These are phyloP conservation scores for Penicillium fimorum DNA, from an alignment of 495 filamentous ascomycete species.

Conservation along the genomic window DNA sequence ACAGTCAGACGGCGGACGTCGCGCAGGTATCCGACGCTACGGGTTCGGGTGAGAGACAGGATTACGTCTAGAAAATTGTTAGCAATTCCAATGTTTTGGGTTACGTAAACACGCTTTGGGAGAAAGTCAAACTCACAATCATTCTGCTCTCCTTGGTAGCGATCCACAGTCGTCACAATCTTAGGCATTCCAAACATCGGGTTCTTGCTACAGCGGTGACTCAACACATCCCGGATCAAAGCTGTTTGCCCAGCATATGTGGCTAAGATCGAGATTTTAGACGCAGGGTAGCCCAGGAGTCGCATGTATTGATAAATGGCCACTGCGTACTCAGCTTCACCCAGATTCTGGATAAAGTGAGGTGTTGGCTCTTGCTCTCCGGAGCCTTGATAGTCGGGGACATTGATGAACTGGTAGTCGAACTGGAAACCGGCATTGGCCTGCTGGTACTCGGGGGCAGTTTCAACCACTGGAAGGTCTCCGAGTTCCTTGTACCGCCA, in stretches of 20 bases:
- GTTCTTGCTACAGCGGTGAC: constrained; percentile 79
- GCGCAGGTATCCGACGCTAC: constrained; percentile 86
- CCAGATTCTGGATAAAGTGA: constrained; percentile 96
- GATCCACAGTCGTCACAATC: constrained; percentile 92
- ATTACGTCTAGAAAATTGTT: constrained; percentile 67
- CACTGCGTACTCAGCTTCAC: constrained; percentile 95
- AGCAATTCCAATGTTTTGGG: background rate
- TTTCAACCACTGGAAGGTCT: constrained; percentile 72
- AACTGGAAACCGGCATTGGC: constrained; percentile 91
- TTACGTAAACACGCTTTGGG: background rate
- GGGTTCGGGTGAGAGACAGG: constrained; percentile 85
- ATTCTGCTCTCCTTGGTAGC: constrained; percentile 99
- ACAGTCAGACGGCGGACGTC: constrained; percentile 94
- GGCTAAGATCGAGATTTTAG: constrained; percentile 84
- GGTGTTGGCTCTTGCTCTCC: constrained; percentile 91
- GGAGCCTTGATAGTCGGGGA: constrained; percentile 86
- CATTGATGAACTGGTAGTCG: constrained; percentile 97
- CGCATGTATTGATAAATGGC: constrained; percentile 98
- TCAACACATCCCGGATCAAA: constrained; percentile 83
- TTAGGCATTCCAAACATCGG: constrained; percentile 86
- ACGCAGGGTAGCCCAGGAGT: constrained; percentile 89
- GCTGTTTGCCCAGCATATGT: constrained; percentile 95
- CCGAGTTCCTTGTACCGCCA: constrained; percentile 88
- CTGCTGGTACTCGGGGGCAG: constrained; percentile 64
- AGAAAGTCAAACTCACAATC: constrained; percentile 67